A percentile compares a stretch with the other conserved stretches of the same genome.
These are phyloP conservation scores for Przewalskia tangutica DNA, from an alignment of 257 asterid genomes.

Conservation along the genomic window DNA sequence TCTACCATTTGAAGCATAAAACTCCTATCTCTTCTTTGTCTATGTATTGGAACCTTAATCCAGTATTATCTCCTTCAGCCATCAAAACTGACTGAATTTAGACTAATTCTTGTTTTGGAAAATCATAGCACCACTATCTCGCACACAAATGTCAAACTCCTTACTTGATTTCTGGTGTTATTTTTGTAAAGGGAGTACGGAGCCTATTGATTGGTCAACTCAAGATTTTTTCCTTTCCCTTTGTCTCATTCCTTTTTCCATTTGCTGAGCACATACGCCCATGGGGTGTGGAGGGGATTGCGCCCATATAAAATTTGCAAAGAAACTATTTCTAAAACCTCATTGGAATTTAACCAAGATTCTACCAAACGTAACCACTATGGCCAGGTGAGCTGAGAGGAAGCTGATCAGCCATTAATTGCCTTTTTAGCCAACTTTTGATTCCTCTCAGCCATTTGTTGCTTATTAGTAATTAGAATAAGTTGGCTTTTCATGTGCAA, in stretches of 20 bases:
- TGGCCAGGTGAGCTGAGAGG: background rate
- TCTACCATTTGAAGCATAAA: too few species aligned
- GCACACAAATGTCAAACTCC: background rate
- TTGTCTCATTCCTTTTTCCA: background rate
- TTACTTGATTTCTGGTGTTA: background rate
- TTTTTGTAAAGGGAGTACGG: background rate
- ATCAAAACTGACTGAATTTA: too few species aligned
- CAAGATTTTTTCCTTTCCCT: background rate
- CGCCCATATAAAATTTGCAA: background rate
- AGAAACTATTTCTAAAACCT: background rate
- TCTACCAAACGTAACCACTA: background rate
- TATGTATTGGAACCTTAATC: too few species aligned
- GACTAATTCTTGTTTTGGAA: background rate
- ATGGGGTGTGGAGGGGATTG: background rate
- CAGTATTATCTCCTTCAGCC: too few species aligned
- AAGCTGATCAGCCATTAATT: background rate
- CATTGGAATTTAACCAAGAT: background rate
- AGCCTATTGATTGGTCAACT: background rate
- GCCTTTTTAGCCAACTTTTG: too few species aligned
- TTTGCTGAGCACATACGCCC: background rate
- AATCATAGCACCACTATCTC: background rate
- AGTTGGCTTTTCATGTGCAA: background rate
- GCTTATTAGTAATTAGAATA: too few species aligned
- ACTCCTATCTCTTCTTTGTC: too few species aligned
- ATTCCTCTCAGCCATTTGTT: too few species aligned